Percentiles rank a stretch among this genome's conserved stretches.
phyloP scores from a whole-genome alignment of 257 asterid species.

The Solanum piurae region DNA sequence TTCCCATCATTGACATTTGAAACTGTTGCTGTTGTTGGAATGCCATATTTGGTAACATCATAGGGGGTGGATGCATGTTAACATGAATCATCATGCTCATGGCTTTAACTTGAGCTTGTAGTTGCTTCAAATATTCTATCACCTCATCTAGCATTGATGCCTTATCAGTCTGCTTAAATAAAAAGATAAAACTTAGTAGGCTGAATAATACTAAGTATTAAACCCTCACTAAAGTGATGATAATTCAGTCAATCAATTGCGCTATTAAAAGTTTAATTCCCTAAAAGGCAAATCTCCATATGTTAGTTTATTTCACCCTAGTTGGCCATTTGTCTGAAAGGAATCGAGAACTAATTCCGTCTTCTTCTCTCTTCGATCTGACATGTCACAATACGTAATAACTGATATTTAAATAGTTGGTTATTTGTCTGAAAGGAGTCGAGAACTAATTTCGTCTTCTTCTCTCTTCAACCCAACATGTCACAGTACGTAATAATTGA shows the following conservation, averaged over 20 bases:
- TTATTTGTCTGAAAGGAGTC: neutral
- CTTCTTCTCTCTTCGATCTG: neutral
- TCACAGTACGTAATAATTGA: neutral
- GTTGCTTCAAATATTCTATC: conserved; percentile 55
- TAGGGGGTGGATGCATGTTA: conserved; percentile 21
- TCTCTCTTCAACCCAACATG: neutral
- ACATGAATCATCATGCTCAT: conserved; percentile 48
- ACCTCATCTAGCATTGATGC: conserved; percentile 84
- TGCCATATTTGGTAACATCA: conserved; percentile 47
- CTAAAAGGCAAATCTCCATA: neutral
- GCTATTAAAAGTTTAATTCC: no score
- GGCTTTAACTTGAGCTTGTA: conserved; percentile 57
- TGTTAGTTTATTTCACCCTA: neutral
- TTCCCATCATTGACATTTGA: conserved; percentile 62
- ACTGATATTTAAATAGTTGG: no score
- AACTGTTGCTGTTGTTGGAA: conserved; percentile 49
- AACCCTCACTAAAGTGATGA: no score
- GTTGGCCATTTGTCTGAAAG: neutral
- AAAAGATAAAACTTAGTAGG: neutral
- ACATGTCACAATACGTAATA: neutral
- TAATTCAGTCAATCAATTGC: neutral
- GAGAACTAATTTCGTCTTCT: neutral
- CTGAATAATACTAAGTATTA: no score
- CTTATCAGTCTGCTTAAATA: conserved; percentile 45
- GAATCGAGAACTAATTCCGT: neutral